Evolutionary conservation across 208 protist genomes (phyloP), one percentile per base, ranked within the genome.

Genomic region (Porcisia deanei): DNA sequence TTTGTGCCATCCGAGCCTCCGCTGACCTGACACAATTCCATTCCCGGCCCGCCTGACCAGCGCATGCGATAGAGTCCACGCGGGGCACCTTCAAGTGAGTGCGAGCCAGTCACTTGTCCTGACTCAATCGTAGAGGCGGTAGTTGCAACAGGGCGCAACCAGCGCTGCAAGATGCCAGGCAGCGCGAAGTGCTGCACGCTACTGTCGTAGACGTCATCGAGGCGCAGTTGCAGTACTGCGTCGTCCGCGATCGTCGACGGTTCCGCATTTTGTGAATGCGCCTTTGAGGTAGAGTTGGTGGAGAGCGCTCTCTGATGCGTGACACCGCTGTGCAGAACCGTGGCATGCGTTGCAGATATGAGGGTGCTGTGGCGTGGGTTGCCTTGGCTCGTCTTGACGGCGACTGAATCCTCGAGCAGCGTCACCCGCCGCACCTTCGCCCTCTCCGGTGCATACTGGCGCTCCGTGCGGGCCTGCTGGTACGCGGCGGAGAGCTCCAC

Each of bases 191-290:
- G 57, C 67, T 90, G 85, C 52, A 83, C 75, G 10, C 71, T 79
- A 68, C 85, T 90, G 66, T 87, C 75, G 74, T 84, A 90, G 25
- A n/a, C 71, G 41, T 85, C 77, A 43, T 69, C 53, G 18, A 85
- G 6, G 18, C 59, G 55, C 14, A 90, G 47, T 20, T 76, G 74
- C 14, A 81, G 20, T 22, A 90, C 66, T 14, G 66, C n/a, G 54
- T 84, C 70, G 45, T 87, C 71, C 7, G 34, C 20, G 25, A 9
- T 16, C 4, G 22, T 1, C 5, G 57, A 25, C 43, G 70, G 22
- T n/a, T 3, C 14, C 25, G 16, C 22, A 30, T 55, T 68, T 14
- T 70, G 14, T 20, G 43, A 63, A 39, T 60, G 3, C 58, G 54
- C 20, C 30, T 66, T 72, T 60, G 43, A 47, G 45, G 60, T 1